Evolutionary conservation across 2,329 filamentous ascomycete species (phyloP).

Genomic region (Byssothecium circinans): DNA sequence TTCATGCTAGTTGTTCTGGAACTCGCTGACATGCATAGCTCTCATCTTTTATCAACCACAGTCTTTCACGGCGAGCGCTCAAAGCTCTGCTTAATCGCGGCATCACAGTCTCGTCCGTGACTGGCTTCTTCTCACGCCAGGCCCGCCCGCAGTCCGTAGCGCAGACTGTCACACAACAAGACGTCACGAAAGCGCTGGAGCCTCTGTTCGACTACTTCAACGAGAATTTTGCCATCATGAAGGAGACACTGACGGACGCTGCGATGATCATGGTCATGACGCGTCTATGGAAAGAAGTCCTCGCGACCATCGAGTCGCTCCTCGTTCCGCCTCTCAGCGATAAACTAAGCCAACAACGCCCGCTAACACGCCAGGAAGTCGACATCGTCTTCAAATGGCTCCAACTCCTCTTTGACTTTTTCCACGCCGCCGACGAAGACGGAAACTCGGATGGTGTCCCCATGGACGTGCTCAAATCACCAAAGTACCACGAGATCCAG

Average conservation of each 20-base stretch:
- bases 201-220: slow-evolving; percentile 94
- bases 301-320: slow-evolving; percentile 85
- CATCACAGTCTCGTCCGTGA: slow-evolving; percentile 71
- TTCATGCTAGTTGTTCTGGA: slow-evolving; percentile 2
- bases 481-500: slow-evolving; percentile 97
- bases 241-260: slow-evolving; percentile 87
- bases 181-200: slow-evolving; percentile 78
- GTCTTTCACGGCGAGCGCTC: slow-evolving; percentile 80
- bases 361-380: slow-evolving; percentile 81
- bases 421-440: slow-evolving; percentile 87
- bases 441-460: slow-evolving; percentile 86
- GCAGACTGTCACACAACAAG: slow-evolving; percentile 65
- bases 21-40: slow-evolving; percentile 58
- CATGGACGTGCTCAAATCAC: slow-evolving; percentile 87
- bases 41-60: slow-evolving; percentile 87
- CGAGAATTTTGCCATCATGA: slow-evolving; percentile 99
- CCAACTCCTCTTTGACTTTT: slow-evolving; percentile 87
- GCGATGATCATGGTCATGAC: slow-evolving; percentile 99
- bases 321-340: slow-evolving; percentile 93
- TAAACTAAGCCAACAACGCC: slow-evolving; percentile 84
- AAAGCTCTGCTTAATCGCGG: slow-evolving; percentile 73
- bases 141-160: slow-evolving; percentile 52
- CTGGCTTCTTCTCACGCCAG: slow-evolving; percentile 61
- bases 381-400: slow-evolving; percentile 97
- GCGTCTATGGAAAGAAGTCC: slow-evolving; percentile 93